phyloP scores from a whole-genome alignment of 441 rosid genomes.

The Macaranga tanarius region DNA sequence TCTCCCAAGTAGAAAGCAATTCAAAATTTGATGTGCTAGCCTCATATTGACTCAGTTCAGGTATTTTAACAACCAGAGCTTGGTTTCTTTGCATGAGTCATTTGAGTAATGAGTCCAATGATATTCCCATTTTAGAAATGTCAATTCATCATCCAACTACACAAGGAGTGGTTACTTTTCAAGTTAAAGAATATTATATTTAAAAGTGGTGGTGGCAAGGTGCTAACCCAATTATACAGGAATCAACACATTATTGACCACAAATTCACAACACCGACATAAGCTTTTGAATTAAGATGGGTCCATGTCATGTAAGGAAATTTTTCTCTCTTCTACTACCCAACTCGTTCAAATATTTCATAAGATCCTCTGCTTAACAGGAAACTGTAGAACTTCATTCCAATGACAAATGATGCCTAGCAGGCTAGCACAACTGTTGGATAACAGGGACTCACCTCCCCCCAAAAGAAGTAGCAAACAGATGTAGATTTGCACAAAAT shows the following conservation, averaged over 20 bases:
- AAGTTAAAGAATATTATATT: not conserved
- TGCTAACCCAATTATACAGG: not conserved
- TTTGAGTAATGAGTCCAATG: not conserved
- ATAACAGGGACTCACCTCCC: not conserved
- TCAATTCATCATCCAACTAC: not conserved
- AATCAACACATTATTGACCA: not conserved
- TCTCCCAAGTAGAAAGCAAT: not conserved
- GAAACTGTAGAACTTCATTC: not conserved
- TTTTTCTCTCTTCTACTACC: not conserved
- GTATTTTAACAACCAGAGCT: not conserved
- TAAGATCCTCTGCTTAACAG: not conserved
- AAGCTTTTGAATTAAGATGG: not conserved
- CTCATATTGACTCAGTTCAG: not conserved
- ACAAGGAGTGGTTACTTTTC: no score
- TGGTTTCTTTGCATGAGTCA: not conserved
- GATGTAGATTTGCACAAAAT: not conserved
- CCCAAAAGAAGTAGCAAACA: not conserved
- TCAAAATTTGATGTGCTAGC: not conserved
- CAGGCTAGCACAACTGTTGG: not conserved
- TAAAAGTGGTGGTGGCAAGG: not conserved
- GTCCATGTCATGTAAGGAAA: not conserved
- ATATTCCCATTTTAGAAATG: not conserved
- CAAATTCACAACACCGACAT: not conserved
- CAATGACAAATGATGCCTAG: not conserved
- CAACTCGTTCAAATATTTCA: not conserved